Evolutionary conservation across 495 filamentous ascomycete species (phyloP).

Genomic region (Endocarpon pusillum): DNA sequence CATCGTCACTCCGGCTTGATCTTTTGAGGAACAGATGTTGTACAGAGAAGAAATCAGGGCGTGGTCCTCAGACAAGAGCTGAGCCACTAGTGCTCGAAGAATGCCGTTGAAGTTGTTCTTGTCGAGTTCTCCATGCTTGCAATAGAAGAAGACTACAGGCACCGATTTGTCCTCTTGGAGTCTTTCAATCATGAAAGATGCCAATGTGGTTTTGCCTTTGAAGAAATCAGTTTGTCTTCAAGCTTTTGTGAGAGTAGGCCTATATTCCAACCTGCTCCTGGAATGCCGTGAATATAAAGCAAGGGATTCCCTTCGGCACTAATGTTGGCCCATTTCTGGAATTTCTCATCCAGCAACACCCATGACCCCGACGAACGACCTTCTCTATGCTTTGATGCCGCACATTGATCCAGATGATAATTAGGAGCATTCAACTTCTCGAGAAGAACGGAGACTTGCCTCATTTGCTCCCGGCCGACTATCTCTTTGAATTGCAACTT

Average conservation of each 20-base stretch:
- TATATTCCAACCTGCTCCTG: conserved; percentile 23
- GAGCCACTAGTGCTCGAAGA: too few relatives aligned
- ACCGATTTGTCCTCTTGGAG: conserved; percentile 13
- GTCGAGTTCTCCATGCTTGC: conserved; percentile 3
- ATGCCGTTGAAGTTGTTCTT: too few relatives aligned
- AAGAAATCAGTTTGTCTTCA: conserved; percentile 8
- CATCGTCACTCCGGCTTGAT: too few relatives aligned
- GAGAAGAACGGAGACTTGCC: too few relatives aligned
- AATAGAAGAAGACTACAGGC: conserved; percentile 20
- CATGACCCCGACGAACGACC: conserved; percentile 16
- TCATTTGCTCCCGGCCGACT: conserved; percentile 9
- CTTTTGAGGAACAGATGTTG: too few relatives aligned
- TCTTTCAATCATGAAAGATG: conserved; percentile 17
- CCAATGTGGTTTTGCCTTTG: conserved; percentile 26
- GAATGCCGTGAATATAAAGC: conserved; percentile 26
- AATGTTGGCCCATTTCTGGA: conserved; percentile 19
- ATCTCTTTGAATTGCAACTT: conserved; percentile 4
- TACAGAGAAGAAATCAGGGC: too few relatives aligned
- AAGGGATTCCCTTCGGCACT: conserved; percentile 8
- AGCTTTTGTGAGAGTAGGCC: conserved; percentile 24
- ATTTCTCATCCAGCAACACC: conserved; percentile 14
- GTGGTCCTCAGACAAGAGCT: too few relatives aligned
- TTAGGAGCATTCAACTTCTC: too few relatives aligned
- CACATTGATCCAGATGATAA: conserved; percentile 13
- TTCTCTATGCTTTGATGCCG: conserved; percentile 9